Evolutionary conservation across 2,329 filamentous ascomycete genomes (phyloP).

Genomic region (Sodiomyces alkalinus): DNA sequence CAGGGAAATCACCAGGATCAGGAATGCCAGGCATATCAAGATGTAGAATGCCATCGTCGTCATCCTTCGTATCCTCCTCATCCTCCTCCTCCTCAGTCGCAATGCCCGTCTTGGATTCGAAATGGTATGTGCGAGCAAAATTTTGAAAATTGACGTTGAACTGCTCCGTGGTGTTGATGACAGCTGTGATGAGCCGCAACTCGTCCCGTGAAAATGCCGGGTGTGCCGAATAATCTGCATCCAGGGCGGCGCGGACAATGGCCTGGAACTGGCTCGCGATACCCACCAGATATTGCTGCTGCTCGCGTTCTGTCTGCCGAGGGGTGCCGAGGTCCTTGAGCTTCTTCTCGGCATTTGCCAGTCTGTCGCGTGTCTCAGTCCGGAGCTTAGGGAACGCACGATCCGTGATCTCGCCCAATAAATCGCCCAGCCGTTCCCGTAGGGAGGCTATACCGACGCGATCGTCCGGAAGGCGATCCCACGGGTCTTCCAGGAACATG

Average conservation of each 20-base stretch:
- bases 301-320: constrained; percentile 4
- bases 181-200: constrained; percentile 2
- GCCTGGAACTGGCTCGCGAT: constrained; percentile 10
- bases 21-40: not conserved
- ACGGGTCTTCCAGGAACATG: constrained; percentile 3
- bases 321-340: not conserved
- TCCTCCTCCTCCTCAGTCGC: not conserved
- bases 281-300: constrained; percentile 7
- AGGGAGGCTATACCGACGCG: constrained; percentile 12
- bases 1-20: not conserved
- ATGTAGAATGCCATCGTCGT: not conserved
- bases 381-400: constrained; percentile 13
- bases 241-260: constrained; percentile 3
- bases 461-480: constrained; percentile 8
- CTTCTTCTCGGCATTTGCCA: not conserved
- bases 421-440: constrained; percentile 9
- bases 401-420: constrained; percentile 14
- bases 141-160: constrained; percentile 1
- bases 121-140: not conserved
- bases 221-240: not conserved
- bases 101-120: not conserved
- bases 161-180: not conserved
- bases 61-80: not conserved
- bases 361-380: constrained; percentile 8
- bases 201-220: not conserved